phyloP scores from a whole-genome alignment of 1,139 yeast species.

The Pneumocystis murina region DNA sequence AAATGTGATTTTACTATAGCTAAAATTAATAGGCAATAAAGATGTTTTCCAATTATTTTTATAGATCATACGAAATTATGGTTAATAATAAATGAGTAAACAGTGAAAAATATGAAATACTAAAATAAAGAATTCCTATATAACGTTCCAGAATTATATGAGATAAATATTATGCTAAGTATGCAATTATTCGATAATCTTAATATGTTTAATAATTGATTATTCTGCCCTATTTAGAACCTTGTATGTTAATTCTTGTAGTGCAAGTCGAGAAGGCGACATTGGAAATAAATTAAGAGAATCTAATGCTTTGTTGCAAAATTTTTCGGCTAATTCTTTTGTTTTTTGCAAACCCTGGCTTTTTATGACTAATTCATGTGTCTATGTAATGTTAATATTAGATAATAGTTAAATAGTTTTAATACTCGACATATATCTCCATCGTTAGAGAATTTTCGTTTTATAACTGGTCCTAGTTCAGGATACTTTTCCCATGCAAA shows the following conservation, averaged over 20 bases:
- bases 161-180: neutral
- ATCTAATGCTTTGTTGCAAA: conserved; percentile 57
- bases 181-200: neutral
- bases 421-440: conserved; percentile 57
- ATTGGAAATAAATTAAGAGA: conserved; percentile 62
- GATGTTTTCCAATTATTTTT: neutral
- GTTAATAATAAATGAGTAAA: neutral
- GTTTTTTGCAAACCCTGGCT: conserved; percentile 69
- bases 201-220: neutral
- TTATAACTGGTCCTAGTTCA: conserved; percentile 66
- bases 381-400: conserved; percentile 20
- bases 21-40: neutral
- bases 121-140: neutral
- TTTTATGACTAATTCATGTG: conserved; percentile 55
- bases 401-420: neutral
- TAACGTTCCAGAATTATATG: neutral
- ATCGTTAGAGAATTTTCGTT: conserved; percentile 60
- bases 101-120: neutral
- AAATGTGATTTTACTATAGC: neutral
- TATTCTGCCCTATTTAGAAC: conserved; percentile 67
- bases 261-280: conserved; percentile 76
- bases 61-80: too few relatives aligned
- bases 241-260: conserved; percentile 70
- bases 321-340: conserved; percentile 56
- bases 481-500: conserved; percentile 89